Conservation (phyloP, 148 eudicot genomes). For the Drosera capensis region DNA sequence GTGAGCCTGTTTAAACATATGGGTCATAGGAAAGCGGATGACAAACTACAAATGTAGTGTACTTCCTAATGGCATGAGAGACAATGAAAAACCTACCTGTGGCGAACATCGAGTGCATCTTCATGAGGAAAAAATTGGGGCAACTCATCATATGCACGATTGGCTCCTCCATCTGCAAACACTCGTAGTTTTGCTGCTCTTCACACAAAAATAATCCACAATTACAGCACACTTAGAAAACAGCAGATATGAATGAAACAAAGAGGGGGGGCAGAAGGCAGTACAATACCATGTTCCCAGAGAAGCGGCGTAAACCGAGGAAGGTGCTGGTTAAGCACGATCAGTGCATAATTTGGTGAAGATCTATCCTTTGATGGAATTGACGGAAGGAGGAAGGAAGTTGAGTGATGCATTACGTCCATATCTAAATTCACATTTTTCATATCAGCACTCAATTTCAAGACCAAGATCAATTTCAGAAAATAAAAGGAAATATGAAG, state of each 20-base stretch:
- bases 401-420: conserved; percentile 10
- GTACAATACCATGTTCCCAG: conserved; percentile 52
- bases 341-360: conserved; percentile 41
- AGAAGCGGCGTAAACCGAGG: conserved; percentile 68
- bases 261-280: neutral
- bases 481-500: too few relatives aligned
- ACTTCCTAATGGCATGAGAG: neutral
- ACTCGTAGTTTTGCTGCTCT: conserved; percentile 60
- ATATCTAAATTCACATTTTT: too few relatives aligned
- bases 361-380: conserved; percentile 6
- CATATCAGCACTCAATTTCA: too few relatives aligned
- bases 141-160: conserved; percentile 59
- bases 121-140: conserved; percentile 44
- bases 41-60: neutral
- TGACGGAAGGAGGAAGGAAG: conserved; percentile 10
- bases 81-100: conserved; percentile 23
- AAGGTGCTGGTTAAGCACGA: conserved; percentile 73
- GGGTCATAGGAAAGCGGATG: too few relatives aligned
- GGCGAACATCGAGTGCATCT: conserved; percentile 30
- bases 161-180: conserved; percentile 92
- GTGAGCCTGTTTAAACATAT: too few relatives aligned
- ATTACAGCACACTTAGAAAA: neutral
- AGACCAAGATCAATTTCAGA: too few relatives aligned
- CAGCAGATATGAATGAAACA: neutral
- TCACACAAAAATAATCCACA: conserved; percentile 8